Percentiles rank a stretch among this genome's conserved stretches.
Conservation (phyloP, 1,139 yeast genomes). For the Neolecta irregularis region DNA sequence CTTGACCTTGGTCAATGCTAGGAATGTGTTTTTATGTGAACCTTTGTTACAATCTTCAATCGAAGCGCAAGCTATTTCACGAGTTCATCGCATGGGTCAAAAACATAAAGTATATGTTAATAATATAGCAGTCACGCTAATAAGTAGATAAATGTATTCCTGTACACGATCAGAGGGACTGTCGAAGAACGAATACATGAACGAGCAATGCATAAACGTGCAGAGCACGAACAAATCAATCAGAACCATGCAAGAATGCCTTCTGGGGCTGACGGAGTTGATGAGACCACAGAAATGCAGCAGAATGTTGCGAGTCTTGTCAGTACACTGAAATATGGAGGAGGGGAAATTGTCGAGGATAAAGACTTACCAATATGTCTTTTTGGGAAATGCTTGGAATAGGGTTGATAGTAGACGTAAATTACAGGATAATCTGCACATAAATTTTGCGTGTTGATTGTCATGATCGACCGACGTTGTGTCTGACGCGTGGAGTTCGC, state of each 20-base stretch:
- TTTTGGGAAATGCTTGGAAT: too few species aligned
- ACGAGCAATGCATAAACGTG: constrained; percentile 18
- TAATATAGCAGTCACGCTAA: background rate
- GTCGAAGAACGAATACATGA: constrained; percentile 76
- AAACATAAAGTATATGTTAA: constrained; percentile 24
- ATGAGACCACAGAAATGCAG: background rate
- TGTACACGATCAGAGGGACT: constrained; percentile 66
- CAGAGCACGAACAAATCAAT: background rate
- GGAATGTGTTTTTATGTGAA: constrained; percentile 50
- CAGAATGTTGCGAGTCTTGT: too few species aligned
- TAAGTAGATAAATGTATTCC: constrained; percentile 65
- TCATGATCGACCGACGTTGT: too few species aligned
- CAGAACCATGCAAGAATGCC: background rate
- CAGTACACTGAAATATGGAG: too few species aligned
- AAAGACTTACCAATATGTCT: too few species aligned
- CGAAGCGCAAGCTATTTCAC: constrained; percentile 79
- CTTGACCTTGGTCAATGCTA: constrained; percentile 74
- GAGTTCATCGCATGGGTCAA: constrained; percentile 90
- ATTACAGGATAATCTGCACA: too few species aligned
- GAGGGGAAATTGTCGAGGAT: too few species aligned
- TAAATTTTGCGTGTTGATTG: too few species aligned
- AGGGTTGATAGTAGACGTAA: too few species aligned
- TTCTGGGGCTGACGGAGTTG: background rate
- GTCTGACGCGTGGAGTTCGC: too few species aligned
- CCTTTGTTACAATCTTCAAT: constrained; percentile 80